These are phyloP conservation scores for Strobilomyces confusus DNA, from an alignment of 768 basidiomycete genomes.

Conservation along the genomic window DNA sequence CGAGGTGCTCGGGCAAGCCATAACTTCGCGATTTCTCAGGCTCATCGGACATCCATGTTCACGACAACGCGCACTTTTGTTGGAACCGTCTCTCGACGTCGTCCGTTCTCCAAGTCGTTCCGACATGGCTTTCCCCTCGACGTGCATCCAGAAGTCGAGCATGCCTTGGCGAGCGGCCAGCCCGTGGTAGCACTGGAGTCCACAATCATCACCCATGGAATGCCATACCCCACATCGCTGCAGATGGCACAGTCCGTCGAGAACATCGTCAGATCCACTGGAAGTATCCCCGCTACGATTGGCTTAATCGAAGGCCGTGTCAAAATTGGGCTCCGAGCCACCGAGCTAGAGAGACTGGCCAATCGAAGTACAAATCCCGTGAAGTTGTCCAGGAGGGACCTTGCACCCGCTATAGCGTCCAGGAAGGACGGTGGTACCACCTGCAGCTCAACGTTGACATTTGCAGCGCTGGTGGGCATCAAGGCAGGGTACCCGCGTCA, in stretches of 20 bases:
- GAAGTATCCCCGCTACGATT: conserved; percentile 88
- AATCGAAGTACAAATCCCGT: conserved; percentile 43
- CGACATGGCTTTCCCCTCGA: conserved; percentile 44
- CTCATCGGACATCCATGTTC: conserved; percentile 11
- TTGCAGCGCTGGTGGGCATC: conserved; percentile 80
- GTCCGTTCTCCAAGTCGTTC: background rate
- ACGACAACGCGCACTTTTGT: background rate
- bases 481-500: conserved; percentile 44
- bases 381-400: conserved; percentile 78
- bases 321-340: conserved; percentile 72
- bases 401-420: conserved; percentile 68
- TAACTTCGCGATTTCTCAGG: background rate
- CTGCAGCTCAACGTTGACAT: conserved; percentile 68
- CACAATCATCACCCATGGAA: conserved; percentile 88
- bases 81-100: conserved; percentile 5
- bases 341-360: conserved; percentile 68
- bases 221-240: conserved; percentile 77
- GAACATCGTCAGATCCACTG: conserved; percentile 63
- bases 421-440: conserved; percentile 78
- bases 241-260: conserved; percentile 71
- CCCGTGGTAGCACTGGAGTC: conserved; percentile 91
- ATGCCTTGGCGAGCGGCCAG: conserved; percentile 60
- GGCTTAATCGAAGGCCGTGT: conserved; percentile 78
- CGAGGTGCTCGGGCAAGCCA: conserved; percentile 27
- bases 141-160: conserved; percentile 77